A percentile compares a stretch with the other conserved stretches of the same genome.
These are phyloP conservation scores for Stephanodiscus minutulus DNA, from an alignment of 108 stramenopile genomes.

Conservation along the genomic window DNA sequence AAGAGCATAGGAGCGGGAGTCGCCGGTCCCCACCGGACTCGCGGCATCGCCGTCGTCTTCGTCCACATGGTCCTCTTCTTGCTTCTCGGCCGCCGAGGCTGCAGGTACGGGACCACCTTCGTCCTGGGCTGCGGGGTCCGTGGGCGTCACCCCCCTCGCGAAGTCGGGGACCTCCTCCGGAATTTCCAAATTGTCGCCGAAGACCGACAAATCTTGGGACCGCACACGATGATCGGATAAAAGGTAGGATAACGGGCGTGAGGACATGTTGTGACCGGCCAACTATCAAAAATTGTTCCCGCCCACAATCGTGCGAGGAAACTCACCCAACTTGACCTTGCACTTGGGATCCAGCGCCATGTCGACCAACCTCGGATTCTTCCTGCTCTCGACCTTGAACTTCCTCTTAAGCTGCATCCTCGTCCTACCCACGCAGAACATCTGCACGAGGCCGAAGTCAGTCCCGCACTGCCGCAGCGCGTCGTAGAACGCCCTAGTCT, in stretches of 20 bases:
- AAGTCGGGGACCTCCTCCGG: constrained; percentile 17
- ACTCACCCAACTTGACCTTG: constrained; percentile 40
- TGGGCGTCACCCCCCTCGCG: background rate
- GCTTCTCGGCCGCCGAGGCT: background rate
- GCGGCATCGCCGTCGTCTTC: no score
- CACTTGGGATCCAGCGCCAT: constrained; percentile 70
- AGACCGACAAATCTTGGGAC: constrained; percentile 19
- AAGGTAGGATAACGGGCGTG: background rate
- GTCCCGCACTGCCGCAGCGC: constrained; percentile 77
- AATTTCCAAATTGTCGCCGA: constrained; percentile 36
- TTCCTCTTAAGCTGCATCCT: constrained; percentile 77
- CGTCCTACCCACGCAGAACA: constrained; percentile 53
- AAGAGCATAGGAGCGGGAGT: no score
- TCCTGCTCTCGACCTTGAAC: constrained; percentile 61
- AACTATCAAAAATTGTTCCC: no score
- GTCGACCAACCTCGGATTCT: constrained; percentile 74
- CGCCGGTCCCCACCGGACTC: no score
- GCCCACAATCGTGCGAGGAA: no score
- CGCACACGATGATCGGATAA: background rate
- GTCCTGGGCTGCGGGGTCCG: background rate
- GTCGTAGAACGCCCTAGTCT: constrained; percentile 71
- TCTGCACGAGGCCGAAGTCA: constrained; percentile 81
- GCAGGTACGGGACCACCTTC: background rate
- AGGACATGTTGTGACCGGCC: no score
- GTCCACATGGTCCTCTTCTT: no score